Evolutionary conservation across 2,329 filamentous ascomycete species (phyloP), one percentile per base, ranked within the genome.

Genomic region (Trichoderma afroharzianum): DNA sequence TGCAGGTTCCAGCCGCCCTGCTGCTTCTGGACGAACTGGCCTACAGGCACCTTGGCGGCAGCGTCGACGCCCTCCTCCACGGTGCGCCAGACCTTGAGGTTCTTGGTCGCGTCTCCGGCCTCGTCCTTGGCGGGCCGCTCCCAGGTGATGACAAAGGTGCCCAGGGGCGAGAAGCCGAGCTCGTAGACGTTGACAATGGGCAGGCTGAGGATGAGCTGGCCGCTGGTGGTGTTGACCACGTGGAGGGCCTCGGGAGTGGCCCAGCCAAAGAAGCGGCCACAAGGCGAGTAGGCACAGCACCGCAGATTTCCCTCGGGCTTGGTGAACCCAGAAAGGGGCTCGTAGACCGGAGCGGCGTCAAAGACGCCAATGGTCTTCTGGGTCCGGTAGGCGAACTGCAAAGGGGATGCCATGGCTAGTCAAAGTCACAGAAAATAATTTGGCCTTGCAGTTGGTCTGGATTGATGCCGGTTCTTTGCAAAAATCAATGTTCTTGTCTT

Each of bases 1-100:
- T 98, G 95, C 79, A 99, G 86, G 81, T 98, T 98, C 95, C 95
- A 98, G 78, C 95, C 93, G 59, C 92, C 93, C 85, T 97, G 94
- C 75, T 91, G 92, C 87, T 98, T 98, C 83, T 99, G 96, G 76
- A 99, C 96, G 81, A 97, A 99, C 78, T 90, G 88, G 74, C 95
- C 95, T 59, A 98, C 87, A 33, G 95, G 90, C 77, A 91, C 86
- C 82, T 93, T 92, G 76, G 91, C 88, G 73, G 83, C 84, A 63
- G 83, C 88, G 59, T 88, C 88, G 61, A 89, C 84, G 14, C 86
- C 81, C 9, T 92, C 90, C 79, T 95, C 92, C 70, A 93, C 84
- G 43, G 93, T 94, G 80, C 91, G 90, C 96, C 96, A 99, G 77
- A 99, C 91, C 87, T 98, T 98, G 75, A 99, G 86, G 81, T 99